phyloP scores from a whole-genome alignment of 1,139 yeast species.

The Waltiozyma sp. region DNA sequence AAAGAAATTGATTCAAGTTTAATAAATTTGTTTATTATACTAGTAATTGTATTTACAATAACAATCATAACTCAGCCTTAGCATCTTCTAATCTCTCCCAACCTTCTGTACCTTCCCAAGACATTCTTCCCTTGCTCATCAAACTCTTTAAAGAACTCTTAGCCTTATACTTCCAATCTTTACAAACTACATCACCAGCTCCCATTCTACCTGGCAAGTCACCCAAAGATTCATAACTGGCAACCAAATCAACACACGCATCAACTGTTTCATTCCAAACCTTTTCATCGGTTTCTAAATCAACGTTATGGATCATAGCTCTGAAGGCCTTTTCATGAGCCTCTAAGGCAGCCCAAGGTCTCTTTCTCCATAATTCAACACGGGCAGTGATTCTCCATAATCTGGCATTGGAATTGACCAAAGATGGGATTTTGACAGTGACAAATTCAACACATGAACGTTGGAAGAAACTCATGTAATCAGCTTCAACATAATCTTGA shows the following conservation, averaged over 20 bases:
- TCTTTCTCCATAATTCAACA: slow-evolving; percentile 78
- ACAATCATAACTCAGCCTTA: slow-evolving; percentile 25
- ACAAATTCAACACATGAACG: slow-evolving; percentile 57
- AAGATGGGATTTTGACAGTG: slow-evolving; percentile 52
- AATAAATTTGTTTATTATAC: too few relatives aligned
- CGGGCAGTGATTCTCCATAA: slow-evolving; percentile 78
- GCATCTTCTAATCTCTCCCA: slow-evolving; percentile 55
- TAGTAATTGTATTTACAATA: too few relatives aligned
- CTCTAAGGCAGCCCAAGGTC: slow-evolving; percentile 82
- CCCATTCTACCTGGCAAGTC: slow-evolving; percentile 78
- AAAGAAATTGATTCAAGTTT: too few relatives aligned
- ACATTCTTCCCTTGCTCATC: slow-evolving; percentile 66
- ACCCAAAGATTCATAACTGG: slow-evolving; percentile 83
- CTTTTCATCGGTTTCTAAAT: slow-evolving; percentile 47
- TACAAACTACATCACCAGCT: slow-evolving; percentile 76
- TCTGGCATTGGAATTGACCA: slow-evolving; percentile 60
- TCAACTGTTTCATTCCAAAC: slow-evolving; percentile 78
- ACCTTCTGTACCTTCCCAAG: slow-evolving; percentile 75
- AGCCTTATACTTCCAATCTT: slow-evolving; percentile 87
- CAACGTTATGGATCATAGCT: slow-evolving; percentile 54
- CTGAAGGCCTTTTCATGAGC: slow-evolving; percentile 83
- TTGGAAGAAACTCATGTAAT: slow-evolving; percentile 47
- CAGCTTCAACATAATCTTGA: slow-evolving; percentile 32
- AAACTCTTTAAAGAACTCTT: slow-evolving; percentile 60
- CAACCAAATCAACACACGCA: slow-evolving; percentile 66